Conservation (phyloP, 805 yeast genomes). For the Wickerhamomyces hampshirensis region DNA sequence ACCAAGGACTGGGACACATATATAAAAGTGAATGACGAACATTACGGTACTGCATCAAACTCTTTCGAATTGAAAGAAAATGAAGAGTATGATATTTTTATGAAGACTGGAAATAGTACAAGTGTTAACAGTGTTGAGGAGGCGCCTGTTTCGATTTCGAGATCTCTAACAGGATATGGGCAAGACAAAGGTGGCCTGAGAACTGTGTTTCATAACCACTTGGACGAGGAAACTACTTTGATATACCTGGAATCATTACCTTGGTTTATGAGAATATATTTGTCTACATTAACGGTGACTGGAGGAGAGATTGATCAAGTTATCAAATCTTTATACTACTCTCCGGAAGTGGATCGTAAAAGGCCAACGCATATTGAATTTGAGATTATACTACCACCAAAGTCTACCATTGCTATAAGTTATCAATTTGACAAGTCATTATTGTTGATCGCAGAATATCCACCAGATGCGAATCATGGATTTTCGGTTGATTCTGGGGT, state of each 20-base stretch:
- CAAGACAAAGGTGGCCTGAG: slow-evolving; percentile 90
- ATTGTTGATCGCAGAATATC: slow-evolving; percentile 82
- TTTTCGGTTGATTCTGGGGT: slow-evolving; percentile 92
- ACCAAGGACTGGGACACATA: slow-evolving; percentile 44
- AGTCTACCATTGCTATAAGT: slow-evolving; percentile 53
- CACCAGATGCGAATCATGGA: slow-evolving; percentile 99
- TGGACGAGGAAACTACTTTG: slow-evolving; percentile 42
- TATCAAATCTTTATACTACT: slow-evolving; percentile 52
- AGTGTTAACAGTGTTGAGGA: slow-evolving; percentile 31
- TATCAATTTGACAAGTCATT: slow-evolving; percentile 86
- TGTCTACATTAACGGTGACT: slow-evolving; percentile 53
- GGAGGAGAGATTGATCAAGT: slow-evolving; percentile 30
- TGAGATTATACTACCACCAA: slow-evolving; percentile 57
- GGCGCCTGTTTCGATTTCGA: slow-evolving; percentile 70
- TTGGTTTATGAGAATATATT: slow-evolving; percentile 84
- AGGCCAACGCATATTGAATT: slow-evolving; percentile 84
- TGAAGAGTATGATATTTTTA: slow-evolving; percentile 25
- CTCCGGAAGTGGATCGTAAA: slow-evolving; percentile 74
- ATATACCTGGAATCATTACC: slow-evolving; percentile 80
- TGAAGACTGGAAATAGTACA: slow-evolving; percentile 41
- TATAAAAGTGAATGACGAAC: slow-evolving; percentile 25
- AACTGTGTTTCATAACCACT: slow-evolving; percentile 68
- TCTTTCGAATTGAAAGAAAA: slow-evolving; percentile 31
- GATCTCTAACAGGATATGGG: slow-evolving; percentile 89
- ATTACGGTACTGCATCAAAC: slow-evolving; percentile 30